Evolutionary conservation across 306 rosid species (phyloP).

Genomic region (Begonia peltatifolia): DNA sequence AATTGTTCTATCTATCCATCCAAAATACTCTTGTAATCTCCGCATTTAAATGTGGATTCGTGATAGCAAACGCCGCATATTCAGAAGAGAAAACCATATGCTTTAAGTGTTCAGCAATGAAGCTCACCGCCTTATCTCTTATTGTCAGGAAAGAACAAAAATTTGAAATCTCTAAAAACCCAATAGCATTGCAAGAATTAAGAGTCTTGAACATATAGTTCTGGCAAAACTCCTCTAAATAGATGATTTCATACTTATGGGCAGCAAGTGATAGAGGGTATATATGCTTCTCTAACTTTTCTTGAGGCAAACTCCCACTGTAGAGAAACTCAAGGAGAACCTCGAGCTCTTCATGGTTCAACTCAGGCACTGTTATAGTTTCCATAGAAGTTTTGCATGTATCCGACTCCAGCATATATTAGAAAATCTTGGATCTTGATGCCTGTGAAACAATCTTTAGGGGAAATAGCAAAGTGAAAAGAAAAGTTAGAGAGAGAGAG

Average conservation of each 20-base stretch:
- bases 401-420: slow-evolving; percentile 57
- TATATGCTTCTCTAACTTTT: slow-evolving; percentile 44
- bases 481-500: slow-evolving; percentile 1
- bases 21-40: slow-evolving; percentile 48
- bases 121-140: slow-evolving; percentile 33
- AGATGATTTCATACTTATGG: slow-evolving; percentile 57
- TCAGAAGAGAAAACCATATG: slow-evolving; percentile 27
- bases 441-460: slow-evolving; percentile 24
- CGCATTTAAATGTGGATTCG: slow-evolving; percentile 57
- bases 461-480: neutral
- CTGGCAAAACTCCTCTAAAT: slow-evolving; percentile 48
- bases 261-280: slow-evolving; percentile 54
- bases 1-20: slow-evolving; percentile 19
- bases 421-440: slow-evolving; percentile 59
- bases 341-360: slow-evolving; percentile 46
- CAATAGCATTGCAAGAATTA: slow-evolving; percentile 33
- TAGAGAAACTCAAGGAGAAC: slow-evolving; percentile 60
- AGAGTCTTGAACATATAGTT: slow-evolving; percentile 28
- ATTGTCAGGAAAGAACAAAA: slow-evolving; percentile 39
- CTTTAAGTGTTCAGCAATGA: slow-evolving; percentile 38
- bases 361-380: slow-evolving; percentile 33
- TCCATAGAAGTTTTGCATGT: slow-evolving; percentile 42
- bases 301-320: slow-evolving; percentile 28
- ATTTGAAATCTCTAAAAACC: slow-evolving; percentile 50
- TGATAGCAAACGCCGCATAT: slow-evolving; percentile 47